These are phyloP conservation scores for Conticribra guillardii DNA, from an alignment of 108 stramenopile genomes.

Conservation along the genomic window DNA sequence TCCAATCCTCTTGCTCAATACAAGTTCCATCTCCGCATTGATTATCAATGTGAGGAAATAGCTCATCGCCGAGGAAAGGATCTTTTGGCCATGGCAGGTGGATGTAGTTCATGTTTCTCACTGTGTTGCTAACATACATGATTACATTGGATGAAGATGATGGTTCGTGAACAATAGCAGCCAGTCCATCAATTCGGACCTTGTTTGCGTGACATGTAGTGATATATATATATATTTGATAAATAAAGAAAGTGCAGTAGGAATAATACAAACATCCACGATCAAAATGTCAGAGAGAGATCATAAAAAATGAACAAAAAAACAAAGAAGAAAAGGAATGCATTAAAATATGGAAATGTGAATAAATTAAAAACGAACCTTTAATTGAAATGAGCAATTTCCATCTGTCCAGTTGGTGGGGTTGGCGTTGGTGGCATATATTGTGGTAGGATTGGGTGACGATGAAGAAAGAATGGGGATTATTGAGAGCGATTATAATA, in stretches of 20 bases:
- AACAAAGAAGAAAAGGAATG: no score
- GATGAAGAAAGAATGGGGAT: no score
- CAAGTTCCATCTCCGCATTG: slow-evolving; percentile 28
- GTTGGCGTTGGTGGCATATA: neutral
- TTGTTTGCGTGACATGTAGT: slow-evolving; percentile 19
- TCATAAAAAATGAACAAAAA: no score
- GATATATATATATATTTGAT: slow-evolving; percentile 1
- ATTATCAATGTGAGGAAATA: slow-evolving; percentile 29
- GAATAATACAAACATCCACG: no score
- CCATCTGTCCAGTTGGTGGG: neutral
- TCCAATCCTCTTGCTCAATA: slow-evolving; percentile 1
- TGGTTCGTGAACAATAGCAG: slow-evolving; percentile 38
- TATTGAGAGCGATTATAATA: no score
- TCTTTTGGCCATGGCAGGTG: slow-evolving; percentile 29
- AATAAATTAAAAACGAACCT: no score
- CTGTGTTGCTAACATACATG: neutral
- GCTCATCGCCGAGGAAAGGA: slow-evolving; percentile 13
- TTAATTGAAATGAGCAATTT: neutral
- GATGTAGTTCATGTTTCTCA: slow-evolving; percentile 21
- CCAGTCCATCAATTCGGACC: slow-evolving; percentile 34
- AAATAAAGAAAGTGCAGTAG: no score
- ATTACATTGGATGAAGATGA: neutral
- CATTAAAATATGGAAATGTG: no score
- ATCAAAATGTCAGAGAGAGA: no score
- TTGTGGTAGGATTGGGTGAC: no score